Base-by-base conservation (phyloP, 2,329 filamentous ascomycete species). In the Cercospora sesami region DNA sequence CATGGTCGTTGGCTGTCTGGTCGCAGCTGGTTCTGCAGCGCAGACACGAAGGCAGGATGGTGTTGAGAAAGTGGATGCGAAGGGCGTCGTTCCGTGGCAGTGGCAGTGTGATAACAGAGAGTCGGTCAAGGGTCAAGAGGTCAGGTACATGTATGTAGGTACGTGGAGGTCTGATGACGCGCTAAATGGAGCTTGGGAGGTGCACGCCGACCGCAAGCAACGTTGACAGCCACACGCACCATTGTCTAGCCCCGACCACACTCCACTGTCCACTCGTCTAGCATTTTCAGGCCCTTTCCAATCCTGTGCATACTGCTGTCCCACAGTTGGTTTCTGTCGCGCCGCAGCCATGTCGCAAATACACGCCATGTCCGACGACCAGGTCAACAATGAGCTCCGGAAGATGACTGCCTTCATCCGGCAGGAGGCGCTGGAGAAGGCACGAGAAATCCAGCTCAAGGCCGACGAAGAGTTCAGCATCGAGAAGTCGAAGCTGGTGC, bases 391-490 rank as follows among this genome's bases (percentile, higher is more conserved):
- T 83, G 95, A 99, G 89, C 92, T 99, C 83, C 94, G 92, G 87
- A 99, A 99, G 89, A 99, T 99, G 95, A 98, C 95, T 69, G 94
- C 94, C 80, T 99, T 99, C 88, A 99, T 99, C 89, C 92, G 93
- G 82, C 95, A 98, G 84, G 95, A 99, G 85, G 95, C 95, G 68
- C 88, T 91, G 78, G 95, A 99, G 81, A 99, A 99, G 84, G 93
- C 93, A 77, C 91, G 91, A 80, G 95, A 99, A 83, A 98, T 99
- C 82, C 89, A 95, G 79, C 91, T 98, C 84, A 98, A 98, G 84
- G 95, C 95, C 81, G 94, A 98, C 85, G 93, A 98, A 82, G 95
- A 99, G 83, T 98, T 98, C 83, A 92, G 93, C 80, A 98, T 97
- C 80, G 95, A 99, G 81, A 99, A 99, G 85, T 95, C 94, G 77